Evolutionary conservation across 2,329 filamentous ascomycete species (phyloP), one percentile per base, ranked within the genome.

Genomic region (Arachnomyces sp.): DNA sequence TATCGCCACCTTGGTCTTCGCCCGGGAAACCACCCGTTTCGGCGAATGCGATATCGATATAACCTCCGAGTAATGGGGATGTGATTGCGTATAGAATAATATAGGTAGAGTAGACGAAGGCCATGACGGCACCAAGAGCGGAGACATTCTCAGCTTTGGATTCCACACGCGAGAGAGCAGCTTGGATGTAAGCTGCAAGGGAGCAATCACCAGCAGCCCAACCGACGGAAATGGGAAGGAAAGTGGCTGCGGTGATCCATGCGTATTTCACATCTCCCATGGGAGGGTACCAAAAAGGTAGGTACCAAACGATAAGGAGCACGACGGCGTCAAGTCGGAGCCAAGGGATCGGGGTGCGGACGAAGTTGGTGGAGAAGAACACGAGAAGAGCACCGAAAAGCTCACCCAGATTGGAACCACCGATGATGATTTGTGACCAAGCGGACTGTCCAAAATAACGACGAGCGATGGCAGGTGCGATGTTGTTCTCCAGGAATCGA

Each of bases 201-300:
- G 68, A 71, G 11, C 73, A 69, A 39, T 74, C 70, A 11, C 70
- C 69, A 3, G 71, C 70, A 0, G 71, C 71, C 70, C 70, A 74
- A 14, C 69, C 69, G 37, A 72, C 71, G 2, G 63, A 66, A 36
- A 71, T 61, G 2, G 69, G 69, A 15, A 71, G 53, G 42, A 73
- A 69, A 0, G 67, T 67, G 2, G 62, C 67, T 2, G 62, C 68
- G 16, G 66, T 61, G 12, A 67, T 62, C 69, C 65, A 73, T 3
- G 69, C 69, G 44, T 71, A 62, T 1, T 53, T 49, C 7, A 71
- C 67, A 4, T 69, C 51, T 30, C 57, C 57, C 3, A 46, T 36
- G 0, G 60, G 60, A 1, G 69, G 68, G 31, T 60, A 52, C 68
- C 68, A 73, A 50, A 56, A 71, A 1, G 68, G 65, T 9, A 73